Evolutionary conservation across 306 rosid species (phyloP).

Genomic region (Gillenia trifoliata): DNA sequence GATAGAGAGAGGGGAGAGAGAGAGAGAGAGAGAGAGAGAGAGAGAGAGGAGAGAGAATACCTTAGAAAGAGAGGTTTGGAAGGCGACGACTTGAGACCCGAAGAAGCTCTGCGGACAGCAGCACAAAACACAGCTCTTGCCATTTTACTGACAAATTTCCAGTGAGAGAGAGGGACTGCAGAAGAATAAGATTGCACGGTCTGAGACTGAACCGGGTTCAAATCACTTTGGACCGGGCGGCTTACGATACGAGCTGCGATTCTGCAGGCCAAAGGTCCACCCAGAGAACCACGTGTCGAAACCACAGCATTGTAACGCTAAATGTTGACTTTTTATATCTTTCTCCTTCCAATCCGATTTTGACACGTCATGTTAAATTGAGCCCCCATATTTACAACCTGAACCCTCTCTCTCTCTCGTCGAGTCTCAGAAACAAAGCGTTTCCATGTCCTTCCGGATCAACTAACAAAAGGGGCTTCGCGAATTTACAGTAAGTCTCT

Average conservation of each 20-base stretch:
- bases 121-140: constrained; percentile 41
- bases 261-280: constrained; percentile 27
- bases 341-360: not conserved
- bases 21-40: not conserved
- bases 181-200: not conserved
- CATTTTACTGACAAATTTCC: constrained; percentile 30
- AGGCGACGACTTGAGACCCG: constrained; percentile 32
- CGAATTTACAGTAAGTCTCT: constrained; percentile 44
- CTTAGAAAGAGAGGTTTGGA: constrained; percentile 29
- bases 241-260: constrained; percentile 16
- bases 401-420: constrained; percentile 31
- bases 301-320: not conserved
- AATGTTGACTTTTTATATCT: constrained; percentile 43
- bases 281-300: constrained; percentile 34
- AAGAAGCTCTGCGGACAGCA: constrained; percentile 43
- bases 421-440: constrained; percentile 15
- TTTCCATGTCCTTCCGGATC: constrained; percentile 23
- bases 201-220: constrained; percentile 1
- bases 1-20: too few relatives aligned
- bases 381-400: constrained; percentile 58
- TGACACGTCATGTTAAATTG: constrained; percentile 32
- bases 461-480: constrained; percentile 33
- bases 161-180: not conserved
- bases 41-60: constrained; percentile 24
- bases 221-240: constrained; percentile 31